These are phyloP conservation scores for Extremus antarcticus DNA, from an alignment of 495 filamentous ascomycete genomes.

Conservation along the genomic window DNA sequence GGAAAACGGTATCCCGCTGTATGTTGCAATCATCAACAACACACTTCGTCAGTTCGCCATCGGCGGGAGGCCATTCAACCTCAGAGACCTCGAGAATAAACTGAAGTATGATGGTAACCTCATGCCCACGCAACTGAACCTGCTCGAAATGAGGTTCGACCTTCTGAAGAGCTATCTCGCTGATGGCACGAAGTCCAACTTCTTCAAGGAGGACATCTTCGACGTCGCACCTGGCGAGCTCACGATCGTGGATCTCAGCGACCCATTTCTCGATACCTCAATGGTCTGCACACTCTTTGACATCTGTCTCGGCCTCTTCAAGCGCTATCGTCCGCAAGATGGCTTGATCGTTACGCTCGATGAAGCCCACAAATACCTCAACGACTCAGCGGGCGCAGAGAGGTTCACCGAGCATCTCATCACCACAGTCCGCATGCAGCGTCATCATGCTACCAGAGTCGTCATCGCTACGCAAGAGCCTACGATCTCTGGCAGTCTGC, in stretches of 20 bases:
- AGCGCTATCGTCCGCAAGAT: neutral
- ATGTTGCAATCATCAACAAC: slow-evolving; percentile 38
- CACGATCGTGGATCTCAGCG: slow-evolving; percentile 66
- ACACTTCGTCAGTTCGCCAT: slow-evolving; percentile 48
- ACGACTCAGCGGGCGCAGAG: slow-evolving; percentile 32
- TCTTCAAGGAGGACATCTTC: slow-evolving; percentile 21
- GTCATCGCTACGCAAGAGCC: slow-evolving; percentile 74
- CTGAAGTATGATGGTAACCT: slow-evolving; percentile 30
- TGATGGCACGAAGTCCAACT: neutral
- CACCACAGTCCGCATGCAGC: slow-evolving; percentile 54
- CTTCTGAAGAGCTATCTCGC: slow-evolving; percentile 34
- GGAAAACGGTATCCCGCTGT: slow-evolving; percentile 43
- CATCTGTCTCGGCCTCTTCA: slow-evolving; percentile 41
- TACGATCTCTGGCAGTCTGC: slow-evolving; percentile 54
- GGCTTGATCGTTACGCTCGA: slow-evolving; percentile 48
- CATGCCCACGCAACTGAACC: slow-evolving; percentile 28
- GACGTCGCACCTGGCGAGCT: slow-evolving; percentile 39
- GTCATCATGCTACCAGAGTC: slow-evolving; percentile 54
- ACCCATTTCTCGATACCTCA: slow-evolving; percentile 56
- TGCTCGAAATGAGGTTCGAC: slow-evolving; percentile 33
- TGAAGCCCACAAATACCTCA: slow-evolving; percentile 51
- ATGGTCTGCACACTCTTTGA: slow-evolving; percentile 61
- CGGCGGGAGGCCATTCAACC: slow-evolving; percentile 40
- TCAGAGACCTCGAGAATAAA: slow-evolving; percentile 37
- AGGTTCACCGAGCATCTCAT: slow-evolving; percentile 54